A percentile compares a stretch with the other conserved stretches of the same genome.
Evolutionary conservation across 2,329 filamentous ascomycete genomes (phyloP).

Genomic region (Colletotrichum sp.): DNA sequence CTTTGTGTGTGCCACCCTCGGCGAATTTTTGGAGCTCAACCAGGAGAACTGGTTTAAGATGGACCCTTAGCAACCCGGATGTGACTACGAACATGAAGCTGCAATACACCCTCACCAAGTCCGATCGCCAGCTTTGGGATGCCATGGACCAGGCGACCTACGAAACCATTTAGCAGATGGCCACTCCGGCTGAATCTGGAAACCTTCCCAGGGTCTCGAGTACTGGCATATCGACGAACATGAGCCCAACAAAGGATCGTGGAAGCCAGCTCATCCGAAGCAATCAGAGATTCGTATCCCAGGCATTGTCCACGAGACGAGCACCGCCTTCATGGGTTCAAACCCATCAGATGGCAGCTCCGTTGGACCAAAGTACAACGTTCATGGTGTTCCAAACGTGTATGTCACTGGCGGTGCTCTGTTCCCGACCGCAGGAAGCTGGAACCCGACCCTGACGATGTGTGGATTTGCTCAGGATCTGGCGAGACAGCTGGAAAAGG

Average conservation of each 20-base stretch:
- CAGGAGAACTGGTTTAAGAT: background rate
- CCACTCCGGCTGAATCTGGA: too few relatives aligned
- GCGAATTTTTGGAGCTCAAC: background rate
- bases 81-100: background rate
- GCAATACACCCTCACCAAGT: background rate
- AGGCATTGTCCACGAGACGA: background rate
- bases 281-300: background rate
- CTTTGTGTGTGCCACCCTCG: background rate
- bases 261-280: background rate
- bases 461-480: background rate
- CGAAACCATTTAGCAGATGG: background rate
- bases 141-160: fast-evolving
- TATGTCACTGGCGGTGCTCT: background rate
- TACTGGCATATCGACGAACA: background rate
- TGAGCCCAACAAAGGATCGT: background rate
- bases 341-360: background rate
- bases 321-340: background rate
- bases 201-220: too few relatives aligned
- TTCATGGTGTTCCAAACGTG: background rate
- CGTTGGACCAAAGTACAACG: background rate
- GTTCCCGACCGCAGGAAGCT: background rate
- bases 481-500: background rate
- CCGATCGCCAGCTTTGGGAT: background rate
- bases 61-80: background rate
- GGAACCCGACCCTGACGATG: background rate